These are phyloP conservation scores for Amniculicola lignicola DNA, from an alignment of 495 filamentous ascomycete genomes.

Conservation along the genomic window DNA sequence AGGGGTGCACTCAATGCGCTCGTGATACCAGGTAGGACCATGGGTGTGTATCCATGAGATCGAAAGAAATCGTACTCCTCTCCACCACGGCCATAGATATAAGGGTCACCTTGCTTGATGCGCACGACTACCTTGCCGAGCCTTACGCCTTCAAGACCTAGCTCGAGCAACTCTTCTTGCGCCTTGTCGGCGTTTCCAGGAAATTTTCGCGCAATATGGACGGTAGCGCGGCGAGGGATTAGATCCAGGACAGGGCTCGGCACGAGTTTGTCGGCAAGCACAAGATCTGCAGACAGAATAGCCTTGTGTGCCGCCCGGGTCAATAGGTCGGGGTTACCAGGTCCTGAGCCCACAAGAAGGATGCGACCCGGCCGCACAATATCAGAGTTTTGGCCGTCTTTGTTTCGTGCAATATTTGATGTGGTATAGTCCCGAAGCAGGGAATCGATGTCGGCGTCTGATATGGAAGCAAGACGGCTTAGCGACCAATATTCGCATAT, in stretches of 20 bases:
- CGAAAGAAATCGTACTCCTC: constrained; percentile 91
- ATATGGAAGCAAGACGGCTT: constrained; percentile 70
- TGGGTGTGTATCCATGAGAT: constrained; percentile 61
- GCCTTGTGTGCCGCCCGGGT: constrained; percentile 86
- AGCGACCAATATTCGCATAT: constrained; percentile 99
- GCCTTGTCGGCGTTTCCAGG: constrained; percentile 93
- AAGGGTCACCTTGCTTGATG: constrained; percentile 95
- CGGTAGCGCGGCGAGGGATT: constrained; percentile 81
- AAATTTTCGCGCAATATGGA: constrained; percentile 94
- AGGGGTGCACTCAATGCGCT: constrained; percentile 81
- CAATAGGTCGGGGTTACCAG: constrained; percentile 86
- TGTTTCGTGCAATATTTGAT: constrained; percentile 21
- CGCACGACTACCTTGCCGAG: constrained; percentile 77
- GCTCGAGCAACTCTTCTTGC: constrained; percentile 82
- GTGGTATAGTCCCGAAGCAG: constrained; percentile 65
- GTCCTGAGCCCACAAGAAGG: constrained; percentile 87
- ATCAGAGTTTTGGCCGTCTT: constrained; percentile 17
- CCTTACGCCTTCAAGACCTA: constrained; percentile 68
- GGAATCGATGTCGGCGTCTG: constrained; percentile 70
- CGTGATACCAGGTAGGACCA: constrained; percentile 87
- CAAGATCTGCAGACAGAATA: constrained; percentile 76
- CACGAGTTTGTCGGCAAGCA: constrained; percentile 95
- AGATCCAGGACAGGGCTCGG: constrained; percentile 81
- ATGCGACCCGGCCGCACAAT: constrained; percentile 56
- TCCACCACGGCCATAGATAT: constrained; percentile 89